Evolutionary conservation across 495 filamentous ascomycete genomes (phyloP).

Genomic region (Penicillium antarcticum): DNA sequence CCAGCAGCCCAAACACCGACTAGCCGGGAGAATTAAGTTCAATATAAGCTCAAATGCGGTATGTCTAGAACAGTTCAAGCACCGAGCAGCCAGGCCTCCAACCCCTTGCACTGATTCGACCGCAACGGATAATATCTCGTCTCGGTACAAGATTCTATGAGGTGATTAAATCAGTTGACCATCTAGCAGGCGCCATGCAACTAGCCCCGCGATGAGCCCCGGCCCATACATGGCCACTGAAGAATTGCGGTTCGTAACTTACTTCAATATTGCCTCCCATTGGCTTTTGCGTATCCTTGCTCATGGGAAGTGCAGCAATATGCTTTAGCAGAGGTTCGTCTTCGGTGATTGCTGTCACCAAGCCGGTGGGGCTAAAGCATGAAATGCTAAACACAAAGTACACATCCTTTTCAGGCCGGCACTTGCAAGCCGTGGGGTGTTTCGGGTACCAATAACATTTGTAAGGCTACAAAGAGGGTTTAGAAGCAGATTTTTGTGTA

Average conservation of each 20-base stretch:
- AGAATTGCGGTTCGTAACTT: too few species aligned
- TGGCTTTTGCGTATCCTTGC: too few species aligned
- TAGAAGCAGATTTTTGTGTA: constrained; percentile 21
- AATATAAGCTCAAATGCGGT: background rate
- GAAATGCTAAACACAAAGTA: constrained; percentile 17
- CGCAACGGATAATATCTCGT: too few species aligned
- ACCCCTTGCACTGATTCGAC: too few species aligned
- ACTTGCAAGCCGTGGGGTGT: too few species aligned
- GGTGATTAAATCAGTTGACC: too few species aligned
- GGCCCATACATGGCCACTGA: too few species aligned
- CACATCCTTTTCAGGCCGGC: constrained; percentile 8
- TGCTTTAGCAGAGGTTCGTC: constrained; percentile 10
- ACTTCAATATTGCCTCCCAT: too few species aligned
- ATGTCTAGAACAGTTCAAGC: background rate
- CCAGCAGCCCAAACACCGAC: background rate
- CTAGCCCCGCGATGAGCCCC: too few species aligned
- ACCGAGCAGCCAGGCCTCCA: background rate
- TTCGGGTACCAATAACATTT: constrained; percentile 15
- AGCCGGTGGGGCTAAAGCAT: constrained; percentile 16
- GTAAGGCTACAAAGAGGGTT: constrained; percentile 14
- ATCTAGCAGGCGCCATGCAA: too few species aligned
- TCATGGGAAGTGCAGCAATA: background rate
- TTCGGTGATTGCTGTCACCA: constrained; percentile 6
- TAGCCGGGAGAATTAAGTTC: background rate
- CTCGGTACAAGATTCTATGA: too few species aligned